Base-by-base conservation (phyloP, 2,329 filamentous ascomycete species). In the Mycosphaerella sp. region DNA sequence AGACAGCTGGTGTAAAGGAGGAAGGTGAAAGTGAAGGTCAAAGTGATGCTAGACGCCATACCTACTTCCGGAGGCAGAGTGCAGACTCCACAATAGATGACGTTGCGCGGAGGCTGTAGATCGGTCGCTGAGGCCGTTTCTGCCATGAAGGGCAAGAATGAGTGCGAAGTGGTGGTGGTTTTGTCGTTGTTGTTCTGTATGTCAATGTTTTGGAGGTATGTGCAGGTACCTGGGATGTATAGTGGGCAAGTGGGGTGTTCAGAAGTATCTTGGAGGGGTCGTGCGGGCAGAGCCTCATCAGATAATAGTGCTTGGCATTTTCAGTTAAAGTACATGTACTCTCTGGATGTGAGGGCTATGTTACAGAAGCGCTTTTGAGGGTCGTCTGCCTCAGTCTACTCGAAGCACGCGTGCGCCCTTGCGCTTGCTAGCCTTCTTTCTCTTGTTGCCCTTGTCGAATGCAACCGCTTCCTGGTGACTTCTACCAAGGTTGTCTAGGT, bases 401-500 rank as follows among this genome's bases (percentile, higher is more conserved):
- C 87, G 79, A 56, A 90, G 75, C 44, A 83, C 78, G 60, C 85
- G 79, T 37, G 85, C 75, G n/a, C 84, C 86, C 66, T 80, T 81
- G 71, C 84, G 84, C 77, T 87, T 90, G 32, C 72, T 70, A 1
- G 77, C 69, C 77, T 85, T 86, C 84, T 87, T 90, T 80, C 86
- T 89, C 80, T 89, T 90, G 71, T 85, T 82, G 34, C 87, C 87
- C 65, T 81, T 83, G 55, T 89, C 85, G 66, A 91, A 91, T 6
- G 84, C 79, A 27, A 75, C 72, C 1, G 79, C 81, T 60, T 74
- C 79, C 58, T 80, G 80, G 68, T 96, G 91, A 64, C 95, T 89
- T 68, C 93, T 83, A 49, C 89, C 91, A 59, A 98, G 78, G 70
- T 97, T 97, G 75, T 98, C 93, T 53, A 96, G 83, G 64, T 95